Base-by-base conservation (phyloP, 2,329 filamentous ascomycete genomes). In the Penicillium freii region DNA sequence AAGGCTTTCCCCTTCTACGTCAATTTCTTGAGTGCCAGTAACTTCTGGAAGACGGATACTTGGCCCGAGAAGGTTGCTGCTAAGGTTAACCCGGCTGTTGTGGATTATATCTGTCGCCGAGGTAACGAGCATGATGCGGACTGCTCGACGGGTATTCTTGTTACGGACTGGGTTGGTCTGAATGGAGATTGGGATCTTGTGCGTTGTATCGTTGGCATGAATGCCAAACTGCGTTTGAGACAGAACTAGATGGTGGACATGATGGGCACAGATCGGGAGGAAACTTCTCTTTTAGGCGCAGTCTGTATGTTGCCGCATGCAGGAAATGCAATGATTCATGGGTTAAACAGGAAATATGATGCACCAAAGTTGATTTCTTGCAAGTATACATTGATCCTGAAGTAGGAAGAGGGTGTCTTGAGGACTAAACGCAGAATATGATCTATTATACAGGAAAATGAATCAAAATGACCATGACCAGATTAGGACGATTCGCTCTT, bases 41-140 rank as follows among this genome's bases (percentile, higher is more conserved):
- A 97, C 77, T 97, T 97, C 79, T 97, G 93, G 87, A 92, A 91
- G 63, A 81, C 88, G 1, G 86, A 85, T 54, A 96, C 92, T 75
- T 99, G 94, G 94, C 94, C 94, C 0, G 92, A 96, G 74, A 88
- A 85, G 69, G 91, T 99, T 72, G 93, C 94, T 1, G 87, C 86
- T 21, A 91, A 89, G 77, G 82, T 96, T 48, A 97, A 97, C 77
- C 90, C 92, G 19, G 86, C 87, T 2, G 83, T 82, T n/a, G 78
- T 83, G 42, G 79, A 82, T 60, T 84, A 84, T 71, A 68, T 87
- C 51, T 85, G 83, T 64, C 74, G 75, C 60, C 80, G 76, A 56
- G 83, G 86, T 67, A 76, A 71, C 42, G 65, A 73, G 55, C 77
- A 79, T 45, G 78, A 87, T 34, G 87, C 88, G 1, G 87, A 91